Conservation (phyloP, 768 basidiomycete species). For the Paxillus involutus region DNA sequence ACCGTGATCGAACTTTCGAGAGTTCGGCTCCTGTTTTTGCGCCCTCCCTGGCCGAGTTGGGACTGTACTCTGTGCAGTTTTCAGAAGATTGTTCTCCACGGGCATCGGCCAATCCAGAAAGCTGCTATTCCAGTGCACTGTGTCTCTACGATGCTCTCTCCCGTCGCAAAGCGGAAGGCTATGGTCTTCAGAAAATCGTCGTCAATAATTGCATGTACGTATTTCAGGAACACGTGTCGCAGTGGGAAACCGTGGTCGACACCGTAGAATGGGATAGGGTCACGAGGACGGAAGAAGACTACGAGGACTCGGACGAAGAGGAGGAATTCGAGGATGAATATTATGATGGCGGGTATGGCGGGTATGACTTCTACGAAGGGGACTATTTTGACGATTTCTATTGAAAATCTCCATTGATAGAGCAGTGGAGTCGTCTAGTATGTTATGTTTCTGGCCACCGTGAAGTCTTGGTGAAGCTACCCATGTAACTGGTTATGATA, state of each 20-base stretch:
- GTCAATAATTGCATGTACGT: conserved; percentile 13
- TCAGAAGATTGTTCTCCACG: conserved; percentile 2
- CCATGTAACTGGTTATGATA: no score
- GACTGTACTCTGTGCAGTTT: conserved; percentile 9
- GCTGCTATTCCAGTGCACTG: conserved; percentile 3
- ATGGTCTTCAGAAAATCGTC: conserved; percentile 10
- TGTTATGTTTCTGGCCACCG: no score
- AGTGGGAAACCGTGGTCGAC: conserved; percentile 4
- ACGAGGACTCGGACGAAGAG: not conserved
- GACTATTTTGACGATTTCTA: not conserved
- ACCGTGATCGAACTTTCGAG: not conserved
- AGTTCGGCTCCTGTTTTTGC: conserved; percentile 12
- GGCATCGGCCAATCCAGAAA: not conserved
- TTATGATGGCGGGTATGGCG: not conserved
- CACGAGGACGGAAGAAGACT: not conserved
- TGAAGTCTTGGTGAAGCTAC: no score
- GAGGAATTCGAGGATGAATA: not conserved
- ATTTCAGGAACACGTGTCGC: not conserved
- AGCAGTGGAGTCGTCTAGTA: not conserved
- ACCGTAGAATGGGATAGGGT: conserved; percentile 20
- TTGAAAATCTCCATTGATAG: not conserved
- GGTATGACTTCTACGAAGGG: not conserved
- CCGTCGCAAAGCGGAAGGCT: conserved; percentile 8
- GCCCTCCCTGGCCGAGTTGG: conserved; percentile 13
- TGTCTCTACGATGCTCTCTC: conserved; percentile 19